phyloP scores from a whole-genome alignment of 768 basidiomycete species.

The Russula brevipes region DNA sequence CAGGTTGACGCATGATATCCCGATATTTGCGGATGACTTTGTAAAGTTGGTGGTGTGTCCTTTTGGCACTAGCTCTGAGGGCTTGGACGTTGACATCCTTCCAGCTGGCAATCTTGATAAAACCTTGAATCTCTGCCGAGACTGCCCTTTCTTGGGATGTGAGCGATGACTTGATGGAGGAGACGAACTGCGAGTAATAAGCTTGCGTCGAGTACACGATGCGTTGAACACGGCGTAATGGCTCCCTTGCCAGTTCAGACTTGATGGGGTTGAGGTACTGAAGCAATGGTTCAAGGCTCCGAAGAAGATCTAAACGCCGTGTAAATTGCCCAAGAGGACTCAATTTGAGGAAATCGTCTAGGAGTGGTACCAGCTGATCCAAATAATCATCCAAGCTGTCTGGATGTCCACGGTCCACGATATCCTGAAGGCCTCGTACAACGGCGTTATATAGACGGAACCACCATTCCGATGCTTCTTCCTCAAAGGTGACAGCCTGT shows the following conservation, averaged over 20 bases:
- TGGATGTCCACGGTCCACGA: slow-evolving; percentile 37
- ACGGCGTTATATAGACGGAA: slow-evolving; percentile 81
- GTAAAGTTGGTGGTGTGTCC: slow-evolving; percentile 87
- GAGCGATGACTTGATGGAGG: slow-evolving; percentile 45
- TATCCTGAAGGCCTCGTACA: slow-evolving; percentile 55
- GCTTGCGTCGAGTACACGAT: slow-evolving; percentile 56
- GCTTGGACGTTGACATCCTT: slow-evolving; percentile 95
- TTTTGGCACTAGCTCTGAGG: slow-evolving; percentile 83
- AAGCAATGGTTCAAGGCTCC: slow-evolving; percentile 58
- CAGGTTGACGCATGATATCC: slow-evolving; percentile 76
- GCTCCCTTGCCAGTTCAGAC: slow-evolving; percentile 30
- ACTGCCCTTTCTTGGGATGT: slow-evolving; percentile 50
- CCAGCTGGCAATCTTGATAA: slow-evolving; percentile 97
- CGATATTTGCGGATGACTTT: slow-evolving; percentile 88
- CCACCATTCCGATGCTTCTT: slow-evolving; percentile 70
- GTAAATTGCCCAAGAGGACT: slow-evolving; percentile 83
- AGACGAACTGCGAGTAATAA: slow-evolving; percentile 61
- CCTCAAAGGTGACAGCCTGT: slow-evolving; percentile 48
- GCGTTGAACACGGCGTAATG: slow-evolving; percentile 47
- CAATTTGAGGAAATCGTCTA: slow-evolving; percentile 71
- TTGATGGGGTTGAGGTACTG: slow-evolving; percentile 35
- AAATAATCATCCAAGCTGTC: slow-evolving; percentile 50
- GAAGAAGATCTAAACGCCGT: slow-evolving; percentile 59
- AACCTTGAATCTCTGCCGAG: slow-evolving; percentile 76
- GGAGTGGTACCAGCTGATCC: slow-evolving; percentile 60